phyloP scores from a whole-genome alignment of 306 rosid species.

The Luffa aegyptiaca region DNA sequence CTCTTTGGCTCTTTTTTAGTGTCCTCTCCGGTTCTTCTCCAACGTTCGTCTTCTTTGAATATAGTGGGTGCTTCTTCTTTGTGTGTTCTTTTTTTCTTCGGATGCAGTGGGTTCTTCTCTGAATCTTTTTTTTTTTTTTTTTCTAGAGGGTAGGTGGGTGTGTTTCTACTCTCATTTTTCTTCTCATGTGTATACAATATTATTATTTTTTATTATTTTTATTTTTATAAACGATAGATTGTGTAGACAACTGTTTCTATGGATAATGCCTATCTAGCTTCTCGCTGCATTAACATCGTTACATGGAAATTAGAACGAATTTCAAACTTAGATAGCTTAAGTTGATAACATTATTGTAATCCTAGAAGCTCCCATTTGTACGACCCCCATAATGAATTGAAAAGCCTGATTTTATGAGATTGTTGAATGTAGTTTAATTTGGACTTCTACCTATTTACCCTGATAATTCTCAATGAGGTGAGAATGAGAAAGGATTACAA shows the following conservation, averaged over 20 bases:
- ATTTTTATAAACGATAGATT: background rate
- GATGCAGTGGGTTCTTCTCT: no score
- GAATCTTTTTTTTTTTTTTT: no score
- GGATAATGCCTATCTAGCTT: slow-evolving; percentile 7
- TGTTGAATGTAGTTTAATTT: background rate
- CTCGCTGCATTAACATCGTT: background rate
- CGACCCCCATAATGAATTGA: background rate
- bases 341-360: slow-evolving; percentile 2
- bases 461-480: background rate
- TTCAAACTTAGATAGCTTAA: background rate
- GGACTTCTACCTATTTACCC: background rate
- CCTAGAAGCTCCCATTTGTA: background rate
- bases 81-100: no score
- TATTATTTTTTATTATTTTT: no score
- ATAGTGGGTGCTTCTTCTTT: no score
- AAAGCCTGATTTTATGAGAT: slow-evolving; percentile 2
- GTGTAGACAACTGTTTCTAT: slow-evolving; percentile 3
- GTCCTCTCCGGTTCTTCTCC: no score
- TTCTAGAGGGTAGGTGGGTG: no score
- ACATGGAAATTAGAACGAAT: background rate
- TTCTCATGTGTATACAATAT: no score
- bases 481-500: background rate
- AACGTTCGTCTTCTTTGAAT: no score
- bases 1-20: no score
- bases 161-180: no score